Conservation (phyloP, 768 basidiomycete species). For the Pulveroboletus sp. region DNA sequence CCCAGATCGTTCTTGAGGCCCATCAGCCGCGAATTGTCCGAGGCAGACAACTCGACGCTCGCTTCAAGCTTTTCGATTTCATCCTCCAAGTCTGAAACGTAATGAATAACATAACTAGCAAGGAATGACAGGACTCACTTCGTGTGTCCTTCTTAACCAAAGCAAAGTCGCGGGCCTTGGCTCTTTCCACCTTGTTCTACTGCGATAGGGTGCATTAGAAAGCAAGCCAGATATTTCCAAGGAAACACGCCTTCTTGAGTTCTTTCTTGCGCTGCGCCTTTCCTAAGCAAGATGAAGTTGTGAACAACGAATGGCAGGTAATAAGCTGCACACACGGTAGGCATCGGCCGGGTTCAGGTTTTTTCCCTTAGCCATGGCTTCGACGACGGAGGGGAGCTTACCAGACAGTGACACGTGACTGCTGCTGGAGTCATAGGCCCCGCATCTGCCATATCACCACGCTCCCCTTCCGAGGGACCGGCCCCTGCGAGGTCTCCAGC, state of each 20-base stretch:
- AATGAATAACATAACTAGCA: slow-evolving; percentile 1
- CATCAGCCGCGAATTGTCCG: slow-evolving; percentile 63
- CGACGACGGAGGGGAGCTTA: neutral
- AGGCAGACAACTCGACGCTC: slow-evolving; percentile 35
- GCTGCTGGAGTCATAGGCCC: slow-evolving; percentile 18
- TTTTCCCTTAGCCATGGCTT: slow-evolving; percentile 79
- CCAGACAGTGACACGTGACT: slow-evolving; percentile 28
- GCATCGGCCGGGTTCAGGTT: slow-evolving; percentile 92
- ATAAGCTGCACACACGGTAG: slow-evolving; percentile 52
- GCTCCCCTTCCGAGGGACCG: slow-evolving; percentile 51
- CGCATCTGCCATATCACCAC: neutral
- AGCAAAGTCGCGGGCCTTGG: slow-evolving; percentile 81
- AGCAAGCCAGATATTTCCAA: slow-evolving; percentile 10
- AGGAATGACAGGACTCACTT: slow-evolving; percentile 40
- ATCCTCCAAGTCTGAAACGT: slow-evolving; percentile 64
- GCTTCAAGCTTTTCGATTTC: slow-evolving; percentile 69
- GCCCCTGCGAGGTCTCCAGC: slow-evolving; percentile 24
- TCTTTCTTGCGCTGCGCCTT: slow-evolving; percentile 94
- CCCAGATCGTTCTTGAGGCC: slow-evolving; percentile 74
- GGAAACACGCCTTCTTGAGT: slow-evolving; percentile 68
- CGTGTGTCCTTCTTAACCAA: slow-evolving; percentile 91
- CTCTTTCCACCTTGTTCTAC: slow-evolving; percentile 88
- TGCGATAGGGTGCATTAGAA: slow-evolving; percentile 31
- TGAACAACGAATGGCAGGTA: slow-evolving; percentile 3
- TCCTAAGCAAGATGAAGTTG: slow-evolving; percentile 42